Evolutionary conservation across 306 rosid species (phyloP), one percentile per base, ranked within the genome.

Genomic region (Begonia loranthoides): DNA sequence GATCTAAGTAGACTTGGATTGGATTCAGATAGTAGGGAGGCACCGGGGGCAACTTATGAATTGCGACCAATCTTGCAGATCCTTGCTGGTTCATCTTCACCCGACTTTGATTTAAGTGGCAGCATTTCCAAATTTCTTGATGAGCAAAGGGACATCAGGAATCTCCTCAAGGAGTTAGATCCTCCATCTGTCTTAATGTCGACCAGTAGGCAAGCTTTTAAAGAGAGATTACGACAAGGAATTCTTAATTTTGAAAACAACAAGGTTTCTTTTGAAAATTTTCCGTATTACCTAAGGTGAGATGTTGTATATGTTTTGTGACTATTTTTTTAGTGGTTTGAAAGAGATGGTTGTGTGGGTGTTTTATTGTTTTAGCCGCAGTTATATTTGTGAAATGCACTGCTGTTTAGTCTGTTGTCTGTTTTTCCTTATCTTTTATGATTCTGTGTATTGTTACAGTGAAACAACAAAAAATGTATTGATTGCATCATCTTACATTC

Each of bases 211-310:
- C 94, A 83, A 50, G 88, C 87, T 40, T 80, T 72, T 46, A 92
- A 64, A 70, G 87, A 86, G 46, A 83, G 65, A 65, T 58, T 92
- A 65, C 81, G 60, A 45, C 65, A 74, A 64, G 78, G 77, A 70
- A 75, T 92, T 76, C 70, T 92, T 44, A 52, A 56, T 69, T 71
- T 81, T 57, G 83, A 73, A 41, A 67, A 73, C 49, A 83, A 74
- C 60, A 83, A 74, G 52, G 89, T 79, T 60, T 76, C 88, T 33
- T 86, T 92, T 54, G 96, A 86, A 73, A 67, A 60, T 66, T 92
- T 92, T 58, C 99, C 99, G 34, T 92, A 92, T 66, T 92, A 72
- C 73, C 76, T 92, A 63, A 92, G 99, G 99, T 92, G 59, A 52
- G 52, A 64, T 58, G 17, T 41, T 45, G 22, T 13, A 55, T 45